Base-by-base conservation (phyloP, 148 eudicot species). In the Pharnaceum exiguum region DNA sequence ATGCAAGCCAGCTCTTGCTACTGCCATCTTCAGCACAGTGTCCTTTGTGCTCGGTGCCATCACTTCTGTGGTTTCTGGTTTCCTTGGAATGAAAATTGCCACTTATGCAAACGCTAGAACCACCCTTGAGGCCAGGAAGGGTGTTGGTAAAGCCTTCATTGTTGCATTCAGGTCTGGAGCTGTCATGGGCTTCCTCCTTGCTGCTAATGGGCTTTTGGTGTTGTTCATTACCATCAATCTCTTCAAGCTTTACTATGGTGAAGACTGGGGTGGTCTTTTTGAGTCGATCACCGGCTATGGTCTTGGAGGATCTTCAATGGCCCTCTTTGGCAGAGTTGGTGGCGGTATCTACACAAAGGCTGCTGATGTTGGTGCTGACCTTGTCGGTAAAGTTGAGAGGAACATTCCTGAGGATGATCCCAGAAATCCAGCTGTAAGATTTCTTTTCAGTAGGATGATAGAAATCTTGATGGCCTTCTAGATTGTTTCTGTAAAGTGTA, bases 301-400 rank as follows among this genome's bases (percentile, higher is more conserved):
- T 58, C 89, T 89, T 66, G 96, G 96, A 63, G 96, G 96, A 71
- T 89, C 96, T 46, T 83, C 96, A 42, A 89, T 89, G 96, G 96
- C 96, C 39, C 87, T 89, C 23, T 89, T 89, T 40, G 96, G 96
- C 32, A 83, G 96, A 79, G 96, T 89, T 61, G 96, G 77, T 75
- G 96, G 96, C 51, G 96, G 96, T 45, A 89, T 85, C 26, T 89
- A 89, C 63, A 89, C 96, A 10, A 89, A 89, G 73, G 96, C 96
- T 68, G 96, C 96, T 45, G 96, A 89, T 80, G 96, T 89, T 52
- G 96, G 96, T 58, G 96, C 96, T 68, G 96, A 89, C 76, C 96
- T 89, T 57, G 96, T 89, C 10, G 96, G 96, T 43, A 89, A 89
- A 75, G 83, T 89, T 31, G 96, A 89, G 67, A 80, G 82, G 76